Evolutionary conservation across 176 grass and related monocot genomes (phyloP).

Genomic region (Poa annua): DNA sequence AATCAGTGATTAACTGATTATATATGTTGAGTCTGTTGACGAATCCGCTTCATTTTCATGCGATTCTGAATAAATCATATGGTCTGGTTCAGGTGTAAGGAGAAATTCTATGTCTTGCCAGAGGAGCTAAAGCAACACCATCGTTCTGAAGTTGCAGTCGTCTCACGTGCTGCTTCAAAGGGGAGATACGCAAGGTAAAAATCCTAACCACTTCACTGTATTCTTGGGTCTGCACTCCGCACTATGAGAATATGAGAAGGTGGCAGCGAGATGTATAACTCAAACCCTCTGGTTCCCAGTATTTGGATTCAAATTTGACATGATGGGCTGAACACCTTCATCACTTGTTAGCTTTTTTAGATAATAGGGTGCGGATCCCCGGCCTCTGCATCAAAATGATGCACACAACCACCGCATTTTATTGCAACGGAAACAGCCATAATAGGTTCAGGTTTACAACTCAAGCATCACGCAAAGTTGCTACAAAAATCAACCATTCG

Average conservation of each 20-base stretch:
- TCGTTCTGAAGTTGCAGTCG: neutral
- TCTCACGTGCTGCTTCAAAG: neutral
- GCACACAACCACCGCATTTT: too few species aligned
- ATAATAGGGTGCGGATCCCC: too few species aligned
- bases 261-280: neutral
- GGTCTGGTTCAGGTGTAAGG: neutral
- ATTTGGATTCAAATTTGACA: neutral
- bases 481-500: too few species aligned
- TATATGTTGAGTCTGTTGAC: neutral
- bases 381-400: too few species aligned
- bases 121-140: neutral
- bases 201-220: neutral
- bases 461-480: too few species aligned
- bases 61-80: neutral
- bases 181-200: conserved; percentile 2
- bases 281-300: neutral
- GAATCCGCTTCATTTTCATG: neutral
- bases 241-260: too few species aligned
- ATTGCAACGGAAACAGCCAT: too few species aligned
- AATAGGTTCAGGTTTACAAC: too few species aligned
- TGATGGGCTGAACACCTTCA: too few species aligned
- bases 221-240: neutral
- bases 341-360: too few species aligned
- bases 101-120: neutral
- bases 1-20: neutral